phyloP scores from a whole-genome alignment of 768 basidiomycete species.

The Porphyrellus cyaneotinctus region DNA sequence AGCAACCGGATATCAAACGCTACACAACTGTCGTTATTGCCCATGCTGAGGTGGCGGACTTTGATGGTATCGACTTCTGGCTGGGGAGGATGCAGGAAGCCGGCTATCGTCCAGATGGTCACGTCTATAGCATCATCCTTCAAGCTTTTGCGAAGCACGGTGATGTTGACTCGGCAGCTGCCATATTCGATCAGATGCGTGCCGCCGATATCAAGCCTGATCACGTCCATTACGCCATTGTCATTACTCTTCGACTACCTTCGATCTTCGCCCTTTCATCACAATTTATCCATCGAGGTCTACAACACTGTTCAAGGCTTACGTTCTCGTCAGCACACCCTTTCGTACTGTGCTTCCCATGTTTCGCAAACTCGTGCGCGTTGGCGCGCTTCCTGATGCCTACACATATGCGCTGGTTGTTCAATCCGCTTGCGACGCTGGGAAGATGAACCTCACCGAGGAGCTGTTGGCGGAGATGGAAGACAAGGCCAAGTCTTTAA shows the following conservation, averaged over 20 bases:
- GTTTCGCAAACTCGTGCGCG: conserved; percentile 52
- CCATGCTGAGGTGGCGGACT: conserved; percentile 44
- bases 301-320: conserved; percentile 84
- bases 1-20: conserved; percentile 44
- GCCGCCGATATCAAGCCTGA: conserved; percentile 44
- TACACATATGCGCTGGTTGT: conserved; percentile 72
- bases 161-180: conserved; percentile 48
- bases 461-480: conserved; percentile 72
- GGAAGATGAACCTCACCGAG: conserved; percentile 57
- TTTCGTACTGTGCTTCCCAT: conserved; percentile 57
- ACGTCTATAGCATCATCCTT: conserved; percentile 60
- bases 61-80: conserved; percentile 50
- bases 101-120: conserved; percentile 49
- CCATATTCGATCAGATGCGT: conserved; percentile 61
- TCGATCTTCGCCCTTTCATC: conserved; percentile 31
- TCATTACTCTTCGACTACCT: conserved; percentile 72
- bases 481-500: conserved; percentile 29
- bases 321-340: conserved; percentile 76
- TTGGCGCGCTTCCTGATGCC: conserved; percentile 52
- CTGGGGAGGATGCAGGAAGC: conserved; percentile 46
- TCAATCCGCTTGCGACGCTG: conserved; percentile 75
- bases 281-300: conserved; percentile 51
- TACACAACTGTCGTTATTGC: conserved; percentile 58
- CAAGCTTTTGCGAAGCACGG: conserved; percentile 50
- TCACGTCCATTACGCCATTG: conserved; percentile 54